These are phyloP conservation scores for Pseudogymnoascus sp. DNA, from an alignment of 2,329 filamentous ascomycete species.

Conservation along the genomic window DNA sequence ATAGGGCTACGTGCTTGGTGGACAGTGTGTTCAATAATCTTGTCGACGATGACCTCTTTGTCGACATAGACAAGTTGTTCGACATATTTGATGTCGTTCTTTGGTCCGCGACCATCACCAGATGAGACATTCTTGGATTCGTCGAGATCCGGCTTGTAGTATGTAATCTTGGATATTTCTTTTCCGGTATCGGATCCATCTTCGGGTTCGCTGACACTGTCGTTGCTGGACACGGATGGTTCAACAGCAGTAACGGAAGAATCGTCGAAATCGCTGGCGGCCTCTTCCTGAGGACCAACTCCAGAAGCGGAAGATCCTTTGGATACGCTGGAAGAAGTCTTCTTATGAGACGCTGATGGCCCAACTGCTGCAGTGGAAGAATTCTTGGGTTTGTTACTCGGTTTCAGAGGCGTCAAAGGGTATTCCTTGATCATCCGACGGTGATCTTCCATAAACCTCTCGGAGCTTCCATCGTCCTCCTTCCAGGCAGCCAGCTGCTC, in stretches of 20 bases:
- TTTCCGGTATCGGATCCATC: neutral
- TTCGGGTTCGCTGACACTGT: neutral
- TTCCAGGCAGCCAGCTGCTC: conserved; percentile 2
- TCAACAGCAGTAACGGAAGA: neutral
- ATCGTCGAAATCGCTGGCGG: neutral
- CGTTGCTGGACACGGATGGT: neutral
- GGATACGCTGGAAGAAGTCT: neutral
- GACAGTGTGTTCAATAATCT: neutral
- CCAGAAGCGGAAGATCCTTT: neutral
- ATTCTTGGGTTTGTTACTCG: neutral
- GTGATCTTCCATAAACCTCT: neutral
- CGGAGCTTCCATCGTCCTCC: neutral
- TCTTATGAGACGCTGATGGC: neutral
- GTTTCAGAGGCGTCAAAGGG: neutral
- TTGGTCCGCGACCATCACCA: neutral
- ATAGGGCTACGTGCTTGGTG: neutral
- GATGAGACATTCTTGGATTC: neutral
- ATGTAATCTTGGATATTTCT: neutral
- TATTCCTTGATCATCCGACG: neutral
- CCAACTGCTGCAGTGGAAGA: neutral
- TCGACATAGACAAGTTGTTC: neutral
- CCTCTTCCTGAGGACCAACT: neutral
- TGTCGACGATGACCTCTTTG: neutral
- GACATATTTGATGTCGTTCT: neutral
- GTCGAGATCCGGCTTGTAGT: neutral